These are phyloP conservation scores for Calonectria henricotiae DNA, from an alignment of 2,329 filamentous ascomycete species.

Conservation along the genomic window DNA sequence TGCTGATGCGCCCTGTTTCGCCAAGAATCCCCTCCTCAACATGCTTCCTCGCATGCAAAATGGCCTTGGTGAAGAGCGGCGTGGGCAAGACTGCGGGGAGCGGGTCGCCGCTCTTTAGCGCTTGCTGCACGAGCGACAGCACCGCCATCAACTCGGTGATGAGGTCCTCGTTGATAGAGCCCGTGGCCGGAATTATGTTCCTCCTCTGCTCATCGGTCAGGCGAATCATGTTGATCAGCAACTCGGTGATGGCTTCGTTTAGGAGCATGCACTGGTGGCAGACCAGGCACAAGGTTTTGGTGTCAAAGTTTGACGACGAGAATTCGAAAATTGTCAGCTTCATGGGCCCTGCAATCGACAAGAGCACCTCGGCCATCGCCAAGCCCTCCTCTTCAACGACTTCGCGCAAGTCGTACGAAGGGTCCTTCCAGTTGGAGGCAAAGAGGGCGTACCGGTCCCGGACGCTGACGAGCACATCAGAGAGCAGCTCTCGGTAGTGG, in stretches of 20 bases:
- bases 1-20: not conserved
- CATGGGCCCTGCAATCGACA: constrained; percentile 33
- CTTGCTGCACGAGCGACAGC: constrained; percentile 29
- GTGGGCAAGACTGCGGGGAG: constrained; percentile 37
- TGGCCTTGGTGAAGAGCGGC: constrained; percentile 31
- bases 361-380: constrained; percentile 28
- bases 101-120: constrained; percentile 34
- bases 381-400: constrained; percentile 30
- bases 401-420: constrained; percentile 28
- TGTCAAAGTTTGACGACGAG: constrained; percentile 36
- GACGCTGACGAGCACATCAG: constrained; percentile 33
- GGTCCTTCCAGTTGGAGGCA: constrained; percentile 34
- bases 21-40: constrained; percentile 16
- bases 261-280: constrained; percentile 33
- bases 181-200: constrained; percentile 25
- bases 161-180: constrained; percentile 17
- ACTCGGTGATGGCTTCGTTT: constrained; percentile 34
- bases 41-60: not conserved
- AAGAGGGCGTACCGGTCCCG: constrained; percentile 36
- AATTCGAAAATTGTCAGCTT: constrained; percentile 36
- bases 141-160: constrained; percentile 38
- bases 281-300: constrained; percentile 20
- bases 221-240: constrained; percentile 18
- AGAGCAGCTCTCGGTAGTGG: constrained; percentile 33
- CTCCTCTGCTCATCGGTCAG: constrained; percentile 7